phyloP scores from a whole-genome alignment of 139 green algal species.

The Spirogloea muscicola region DNA sequence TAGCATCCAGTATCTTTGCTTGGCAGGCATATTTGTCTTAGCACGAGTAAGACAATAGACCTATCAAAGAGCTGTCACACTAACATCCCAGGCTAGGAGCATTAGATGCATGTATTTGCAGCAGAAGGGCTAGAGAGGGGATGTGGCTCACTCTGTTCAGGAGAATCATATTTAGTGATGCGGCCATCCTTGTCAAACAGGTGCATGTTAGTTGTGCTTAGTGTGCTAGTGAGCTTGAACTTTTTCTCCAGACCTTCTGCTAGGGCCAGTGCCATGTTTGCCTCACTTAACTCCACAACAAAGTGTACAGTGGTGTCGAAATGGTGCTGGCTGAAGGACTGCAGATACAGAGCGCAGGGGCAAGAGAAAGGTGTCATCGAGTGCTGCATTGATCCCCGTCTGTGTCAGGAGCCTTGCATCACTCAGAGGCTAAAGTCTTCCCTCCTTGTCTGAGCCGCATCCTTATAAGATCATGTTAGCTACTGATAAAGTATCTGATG shows the following conservation, averaged over 20 bases:
- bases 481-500: too few species aligned
- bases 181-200: slow-evolving; percentile 83
- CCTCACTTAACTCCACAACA: slow-evolving; percentile 65
- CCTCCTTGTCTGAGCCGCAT: too few species aligned
- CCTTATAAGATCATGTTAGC: too few species aligned
- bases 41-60: neutral
- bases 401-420: too few species aligned
- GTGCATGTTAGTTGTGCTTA: slow-evolving; percentile 93
- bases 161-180: slow-evolving; percentile 85
- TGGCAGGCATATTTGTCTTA: slow-evolving; percentile 42
- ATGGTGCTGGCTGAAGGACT: slow-evolving; percentile 88
- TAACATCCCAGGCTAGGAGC: neutral
- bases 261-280: slow-evolving; percentile 62
- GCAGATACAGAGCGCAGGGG: slow-evolving; percentile 55
- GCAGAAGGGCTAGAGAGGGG: neutral
- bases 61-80: neutral
- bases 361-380: neutral
- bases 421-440: too few species aligned
- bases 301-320: slow-evolving; percentile 90
- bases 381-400: too few species aligned
- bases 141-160: slow-evolving; percentile 76
- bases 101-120: neutral
- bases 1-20: too few species aligned
- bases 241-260: slow-evolving; percentile 68
- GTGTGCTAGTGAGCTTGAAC: slow-evolving; percentile 87